Evolutionary conservation across 1,284 basidiomycete genomes (phyloP), one percentile per base, ranked within the genome.

Genomic region (Ganoderma meredithae): DNA sequence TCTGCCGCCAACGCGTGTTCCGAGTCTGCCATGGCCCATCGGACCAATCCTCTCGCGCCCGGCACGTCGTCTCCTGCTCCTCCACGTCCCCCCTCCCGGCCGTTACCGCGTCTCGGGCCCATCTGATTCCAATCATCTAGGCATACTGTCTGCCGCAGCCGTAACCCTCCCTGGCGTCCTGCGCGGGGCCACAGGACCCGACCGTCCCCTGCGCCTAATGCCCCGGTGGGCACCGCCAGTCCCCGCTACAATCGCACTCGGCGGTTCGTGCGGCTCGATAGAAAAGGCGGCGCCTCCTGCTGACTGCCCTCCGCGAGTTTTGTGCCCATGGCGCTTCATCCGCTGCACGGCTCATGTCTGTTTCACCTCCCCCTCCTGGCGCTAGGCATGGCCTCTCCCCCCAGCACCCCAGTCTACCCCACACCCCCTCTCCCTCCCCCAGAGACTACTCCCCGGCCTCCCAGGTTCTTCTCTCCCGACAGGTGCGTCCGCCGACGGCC

Each of bases 401-500:
- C 71, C 40, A 63, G 61, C 71, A 62, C 66, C 27, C 63, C 67
- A 58, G 61, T 52, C 62, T 65, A 68, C 62, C 36, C 63, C 41
- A 55, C 63, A 25, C 36, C 71, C 40, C 33, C 65, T 52, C 22
- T 59, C 25, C 59, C 65, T 33, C 60, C 47, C 12, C 56, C 49
- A 12, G 62, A 39, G 13, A 43, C 64, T 33, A 47, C n/a, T 47
- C 33, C 56, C 25, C 22, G 47, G 12, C 27, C 22, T 17, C 56
- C 68, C 53, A 65, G 65, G 53, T 63, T 60, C 64, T 73, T 70
- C 52, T 67, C 74, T 17, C 75, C 79, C 9, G 72, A 76, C 60
- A 79, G 69, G 79, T 77, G 40, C 36, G 73, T 69, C n/a, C n/a
- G 4, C 17, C 43, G 17, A n/a, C 22, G 15, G 3, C 17, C 1